Percentiles rank a stretch among this genome's conserved stretches.
These are phyloP conservation scores for Ceriops zippeliana DNA, from an alignment of 345 rosid species.

Conservation along the genomic window DNA sequence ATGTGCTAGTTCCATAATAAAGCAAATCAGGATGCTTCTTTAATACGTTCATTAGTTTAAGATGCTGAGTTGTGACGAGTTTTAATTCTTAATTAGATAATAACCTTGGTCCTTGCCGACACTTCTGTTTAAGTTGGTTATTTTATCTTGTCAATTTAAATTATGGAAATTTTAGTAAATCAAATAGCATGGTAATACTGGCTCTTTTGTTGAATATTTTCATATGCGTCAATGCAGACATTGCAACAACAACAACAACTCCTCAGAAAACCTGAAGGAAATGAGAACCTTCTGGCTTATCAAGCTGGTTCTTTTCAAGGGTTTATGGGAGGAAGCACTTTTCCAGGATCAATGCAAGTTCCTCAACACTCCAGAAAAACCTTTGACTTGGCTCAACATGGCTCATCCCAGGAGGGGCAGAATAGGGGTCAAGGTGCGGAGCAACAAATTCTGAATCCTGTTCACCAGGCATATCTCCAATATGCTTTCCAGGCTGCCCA, in stretches of 20 bases:
- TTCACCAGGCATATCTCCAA: conserved; percentile 85
- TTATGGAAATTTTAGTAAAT: no score
- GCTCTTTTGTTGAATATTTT: neutral
- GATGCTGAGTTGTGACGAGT: neutral
- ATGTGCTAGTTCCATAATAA: neutral
- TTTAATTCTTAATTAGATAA: neutral
- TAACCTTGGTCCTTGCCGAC: neutral
- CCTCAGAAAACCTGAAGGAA: conserved; percentile 64
- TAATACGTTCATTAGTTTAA: neutral
- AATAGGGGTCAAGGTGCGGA: conserved; percentile 53
- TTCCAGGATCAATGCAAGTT: conserved; percentile 67
- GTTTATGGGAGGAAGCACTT: conserved; percentile 60
- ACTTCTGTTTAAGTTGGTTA: neutral
- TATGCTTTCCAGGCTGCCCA: conserved; percentile 63
- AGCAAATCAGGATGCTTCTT: neutral
- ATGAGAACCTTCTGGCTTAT: conserved; percentile 69
- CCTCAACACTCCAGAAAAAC: conserved; percentile 81
- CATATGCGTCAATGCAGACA: conserved; percentile 38
- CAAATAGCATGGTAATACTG: neutral
- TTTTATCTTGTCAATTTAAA: no score
- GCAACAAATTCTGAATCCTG: conserved; percentile 64
- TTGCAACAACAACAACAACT: conserved; percentile 57
- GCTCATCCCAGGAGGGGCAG: conserved; percentile 66
- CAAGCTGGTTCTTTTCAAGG: conserved; percentile 75
- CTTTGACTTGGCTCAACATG: conserved; percentile 70